phyloP scores from a whole-genome alignment of 2,329 filamentous ascomycete species.

The Xylariaceae sp. region DNA sequence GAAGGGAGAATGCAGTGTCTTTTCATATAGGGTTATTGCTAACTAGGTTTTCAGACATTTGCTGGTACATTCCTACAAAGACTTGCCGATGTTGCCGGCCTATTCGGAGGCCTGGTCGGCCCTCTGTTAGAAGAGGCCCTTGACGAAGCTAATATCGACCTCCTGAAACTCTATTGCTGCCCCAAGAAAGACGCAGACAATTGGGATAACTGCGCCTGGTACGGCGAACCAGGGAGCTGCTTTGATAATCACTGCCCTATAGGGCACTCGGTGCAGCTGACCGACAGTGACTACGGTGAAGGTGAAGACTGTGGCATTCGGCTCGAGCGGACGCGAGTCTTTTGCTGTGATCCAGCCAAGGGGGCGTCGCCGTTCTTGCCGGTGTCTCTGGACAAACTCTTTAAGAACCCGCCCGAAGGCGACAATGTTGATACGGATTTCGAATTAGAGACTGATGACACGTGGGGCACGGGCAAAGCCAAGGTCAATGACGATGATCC shows the following conservation, averaged over 20 bases:
- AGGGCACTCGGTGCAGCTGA: constrained; percentile 37
- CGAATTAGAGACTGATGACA: constrained; percentile 40
- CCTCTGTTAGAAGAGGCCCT: background rate
- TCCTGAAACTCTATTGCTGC: constrained; percentile 2
- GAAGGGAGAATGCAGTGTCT: no score
- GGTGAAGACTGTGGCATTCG: constrained; percentile 32
- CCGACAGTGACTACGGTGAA: constrained; percentile 36
- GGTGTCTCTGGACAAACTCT: constrained; percentile 45
- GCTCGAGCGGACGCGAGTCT: constrained; percentile 36
- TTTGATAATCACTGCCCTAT: constrained; percentile 44
- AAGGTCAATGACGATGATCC: constrained; percentile 32
- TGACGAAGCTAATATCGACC: background rate
- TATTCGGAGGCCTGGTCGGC: background rate
- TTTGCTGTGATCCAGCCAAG: constrained; percentile 44
- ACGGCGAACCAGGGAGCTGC: constrained; percentile 44
- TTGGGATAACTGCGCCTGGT: constrained; percentile 36
- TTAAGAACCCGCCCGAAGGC: constrained; percentile 42
- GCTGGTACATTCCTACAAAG: background rate
- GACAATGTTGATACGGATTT: constrained; percentile 43
- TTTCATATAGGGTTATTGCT: no score
- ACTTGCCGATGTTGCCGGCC: background rate
- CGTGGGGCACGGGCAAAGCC: constrained; percentile 28
- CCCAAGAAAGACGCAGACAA: background rate
- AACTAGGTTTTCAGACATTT: no score
- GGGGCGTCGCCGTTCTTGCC: constrained; percentile 44